Evolutionary conservation across 148 eudicot species (phyloP).

Genomic region (Camellia lanceoleosa): DNA sequence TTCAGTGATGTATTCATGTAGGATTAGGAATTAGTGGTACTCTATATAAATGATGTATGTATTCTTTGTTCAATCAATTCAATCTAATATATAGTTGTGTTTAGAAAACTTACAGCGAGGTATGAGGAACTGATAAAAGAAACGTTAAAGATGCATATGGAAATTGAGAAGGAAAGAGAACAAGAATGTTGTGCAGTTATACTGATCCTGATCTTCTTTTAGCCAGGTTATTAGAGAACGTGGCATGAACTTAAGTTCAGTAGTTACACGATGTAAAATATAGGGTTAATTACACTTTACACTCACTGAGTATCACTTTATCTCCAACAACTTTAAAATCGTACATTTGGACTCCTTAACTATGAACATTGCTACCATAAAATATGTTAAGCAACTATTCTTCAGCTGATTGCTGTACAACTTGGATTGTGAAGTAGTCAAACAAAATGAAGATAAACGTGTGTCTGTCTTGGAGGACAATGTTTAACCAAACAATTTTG

Average conservation of each 20-base stretch:
- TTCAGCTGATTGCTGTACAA: not conserved
- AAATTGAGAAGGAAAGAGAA: not conserved
- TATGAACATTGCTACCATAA: too few relatives aligned
- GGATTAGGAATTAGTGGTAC: too few relatives aligned
- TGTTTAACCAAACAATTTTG: constrained; percentile 3
- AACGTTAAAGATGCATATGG: not conserved
- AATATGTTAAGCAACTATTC: not conserved
- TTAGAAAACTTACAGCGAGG: too few relatives aligned
- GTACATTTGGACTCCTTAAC: too few relatives aligned
- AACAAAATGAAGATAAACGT: not conserved
- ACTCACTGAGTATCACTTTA: too few relatives aligned
- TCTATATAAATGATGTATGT: too few relatives aligned
- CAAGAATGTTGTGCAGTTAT: not conserved
- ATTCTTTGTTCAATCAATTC: too few relatives aligned
- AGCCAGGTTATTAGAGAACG: not conserved
- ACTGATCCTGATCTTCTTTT: not conserved
- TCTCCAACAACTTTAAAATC: too few relatives aligned
- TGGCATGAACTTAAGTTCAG: not conserved
- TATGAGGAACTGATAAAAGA: not conserved
- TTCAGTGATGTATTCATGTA: too few relatives aligned
- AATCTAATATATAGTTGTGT: too few relatives aligned
- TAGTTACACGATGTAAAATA: too few relatives aligned
- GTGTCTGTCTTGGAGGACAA: not conserved
- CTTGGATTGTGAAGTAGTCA: not conserved
- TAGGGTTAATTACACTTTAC: too few relatives aligned